Evolutionary conservation across 352 stramenopile species (phyloP).

Genomic region (Phytophthora boehmeriae): DNA sequence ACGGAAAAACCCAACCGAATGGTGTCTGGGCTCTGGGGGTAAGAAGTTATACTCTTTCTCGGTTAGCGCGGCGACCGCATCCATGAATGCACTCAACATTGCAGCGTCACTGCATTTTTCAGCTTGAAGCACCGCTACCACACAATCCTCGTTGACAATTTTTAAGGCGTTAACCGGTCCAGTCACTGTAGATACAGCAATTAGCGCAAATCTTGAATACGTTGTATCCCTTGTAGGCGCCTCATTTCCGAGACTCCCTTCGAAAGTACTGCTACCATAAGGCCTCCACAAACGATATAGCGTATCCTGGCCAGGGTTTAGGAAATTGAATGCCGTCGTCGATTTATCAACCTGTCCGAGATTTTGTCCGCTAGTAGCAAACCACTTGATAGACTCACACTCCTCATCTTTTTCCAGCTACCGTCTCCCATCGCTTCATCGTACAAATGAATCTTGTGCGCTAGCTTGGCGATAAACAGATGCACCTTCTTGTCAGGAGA

Average conservation of each 20-base stretch:
- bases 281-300: conserved; percentile 18
- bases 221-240: conserved; percentile 18
- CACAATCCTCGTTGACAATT: conserved; percentile 9
- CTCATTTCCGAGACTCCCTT: conserved; percentile 30
- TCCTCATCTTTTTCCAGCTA: too few relatives aligned
- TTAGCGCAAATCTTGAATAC: conserved; percentile 25
- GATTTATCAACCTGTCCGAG: conserved; percentile 1
- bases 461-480: conserved; percentile 17
- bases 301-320: conserved; percentile 28
- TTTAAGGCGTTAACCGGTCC: conserved; percentile 8
- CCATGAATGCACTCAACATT: conserved; percentile 12
- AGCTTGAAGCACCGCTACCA: conserved; percentile 4
- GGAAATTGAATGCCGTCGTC: conserved; percentile 15
- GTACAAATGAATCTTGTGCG: conserved; percentile 17
- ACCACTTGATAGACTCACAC: conserved; percentile 18
- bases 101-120: conserved; percentile 2
- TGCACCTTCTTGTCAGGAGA: conserved; percentile 4
- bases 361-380: background rate
- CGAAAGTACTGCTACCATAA: conserved; percentile 10
- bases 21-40: too few relatives aligned
- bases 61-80: too few relatives aligned
- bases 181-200: conserved; percentile 9
- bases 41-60: too few relatives aligned
- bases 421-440: too few relatives aligned
- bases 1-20: background rate